Conservation (phyloP, 805 yeast genomes). For the Lachancea lanzarotensis region DNA sequence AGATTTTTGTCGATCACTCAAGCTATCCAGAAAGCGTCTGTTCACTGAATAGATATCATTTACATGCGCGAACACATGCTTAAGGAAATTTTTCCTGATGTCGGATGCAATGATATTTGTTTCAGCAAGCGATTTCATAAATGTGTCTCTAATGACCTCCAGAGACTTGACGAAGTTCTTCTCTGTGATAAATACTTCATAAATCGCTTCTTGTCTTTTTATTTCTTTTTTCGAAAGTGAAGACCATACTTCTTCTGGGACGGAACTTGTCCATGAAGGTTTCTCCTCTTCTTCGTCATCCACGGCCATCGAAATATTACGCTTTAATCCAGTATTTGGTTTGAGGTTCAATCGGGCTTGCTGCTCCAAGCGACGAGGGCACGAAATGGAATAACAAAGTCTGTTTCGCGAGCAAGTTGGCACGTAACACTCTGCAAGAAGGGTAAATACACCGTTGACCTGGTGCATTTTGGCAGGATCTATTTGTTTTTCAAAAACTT, state of each 20-base stretch:
- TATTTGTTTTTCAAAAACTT: conserved; percentile 13
- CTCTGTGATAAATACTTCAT: conserved; percentile 89
- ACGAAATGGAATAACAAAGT: conserved; percentile 89
- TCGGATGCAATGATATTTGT: conserved; percentile 81
- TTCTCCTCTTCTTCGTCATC: conserved; percentile 55
- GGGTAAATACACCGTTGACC: conserved; percentile 88
- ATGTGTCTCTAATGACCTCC: conserved; percentile 87
- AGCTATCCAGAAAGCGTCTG: conserved; percentile 77
- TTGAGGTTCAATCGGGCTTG: conserved; percentile 87
- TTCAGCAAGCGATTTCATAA: conserved; percentile 85
- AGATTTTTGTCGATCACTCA: conserved; percentile 78
- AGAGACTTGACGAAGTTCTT: conserved; percentile 91
- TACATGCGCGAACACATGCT: conserved; percentile 87
- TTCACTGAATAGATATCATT: conserved; percentile 81
- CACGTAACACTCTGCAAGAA: conserved; percentile 90
- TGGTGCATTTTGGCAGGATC: conserved; percentile 24
- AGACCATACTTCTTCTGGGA: conserved; percentile 71
- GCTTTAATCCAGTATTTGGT: conserved; percentile 74
- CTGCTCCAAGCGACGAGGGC: conserved; percentile 93
- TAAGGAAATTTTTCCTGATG: conserved; percentile 84
- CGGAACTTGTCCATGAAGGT: conserved; percentile 91
- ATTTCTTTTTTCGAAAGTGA: conserved; percentile 76
- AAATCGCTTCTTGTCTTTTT: conserved; percentile 90
- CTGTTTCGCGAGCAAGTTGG: conserved; percentile 90
- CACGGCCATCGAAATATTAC: conserved; percentile 43